These are phyloP conservation scores for Zymoseptoria ardabiliae DNA, from an alignment of 2,329 filamentous ascomycete species.

Conservation along the genomic window DNA sequence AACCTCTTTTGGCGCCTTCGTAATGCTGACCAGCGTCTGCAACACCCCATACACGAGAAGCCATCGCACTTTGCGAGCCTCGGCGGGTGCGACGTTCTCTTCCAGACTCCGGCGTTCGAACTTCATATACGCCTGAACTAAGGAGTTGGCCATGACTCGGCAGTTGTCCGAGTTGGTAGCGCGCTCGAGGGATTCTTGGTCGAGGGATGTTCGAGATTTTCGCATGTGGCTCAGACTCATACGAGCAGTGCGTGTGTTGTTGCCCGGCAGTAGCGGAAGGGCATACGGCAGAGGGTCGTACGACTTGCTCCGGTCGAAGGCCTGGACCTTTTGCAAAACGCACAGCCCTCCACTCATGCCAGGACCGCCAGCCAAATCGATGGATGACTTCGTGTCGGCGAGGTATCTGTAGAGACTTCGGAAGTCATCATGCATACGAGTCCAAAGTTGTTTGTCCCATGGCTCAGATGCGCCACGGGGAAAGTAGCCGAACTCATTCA, in stretches of 20 bases:
- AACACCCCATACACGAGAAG: slow-evolving; percentile 65
- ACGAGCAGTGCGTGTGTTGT: slow-evolving; percentile 26
- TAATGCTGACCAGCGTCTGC: slow-evolving; percentile 63
- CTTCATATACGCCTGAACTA: slow-evolving; percentile 61
- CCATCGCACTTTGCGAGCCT: slow-evolving; percentile 73
- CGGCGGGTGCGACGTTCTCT: slow-evolving; percentile 53
- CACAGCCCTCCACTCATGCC: slow-evolving; percentile 59
- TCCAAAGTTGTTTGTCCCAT: slow-evolving; percentile 54
- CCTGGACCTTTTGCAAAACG: slow-evolving; percentile 58
- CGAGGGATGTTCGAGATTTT: slow-evolving; percentile 11
- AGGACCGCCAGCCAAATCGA: slow-evolving; percentile 16
- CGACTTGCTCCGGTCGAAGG: slow-evolving; percentile 57
- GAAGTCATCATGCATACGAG: slow-evolving; percentile 62
- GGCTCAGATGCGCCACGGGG: slow-evolving; percentile 50
- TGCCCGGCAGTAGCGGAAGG: slow-evolving; percentile 56
- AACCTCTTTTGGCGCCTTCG: slow-evolving; percentile 54
- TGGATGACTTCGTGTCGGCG: slow-evolving; percentile 51
- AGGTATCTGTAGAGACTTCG: slow-evolving; percentile 63
- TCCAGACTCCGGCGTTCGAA: slow-evolving; percentile 60
- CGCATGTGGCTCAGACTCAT: slow-evolving; percentile 23
- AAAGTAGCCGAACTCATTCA: slow-evolving; percentile 62
- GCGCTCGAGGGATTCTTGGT: slow-evolving; percentile 33
- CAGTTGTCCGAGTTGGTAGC: slow-evolving; percentile 43
- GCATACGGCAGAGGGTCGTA: slow-evolving; percentile 57
- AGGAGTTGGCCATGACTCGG: slow-evolving; percentile 34